These are phyloP conservation scores for Hippophae rhamnoides DNA, from an alignment of 306 rosid species.

Conservation along the genomic window DNA sequence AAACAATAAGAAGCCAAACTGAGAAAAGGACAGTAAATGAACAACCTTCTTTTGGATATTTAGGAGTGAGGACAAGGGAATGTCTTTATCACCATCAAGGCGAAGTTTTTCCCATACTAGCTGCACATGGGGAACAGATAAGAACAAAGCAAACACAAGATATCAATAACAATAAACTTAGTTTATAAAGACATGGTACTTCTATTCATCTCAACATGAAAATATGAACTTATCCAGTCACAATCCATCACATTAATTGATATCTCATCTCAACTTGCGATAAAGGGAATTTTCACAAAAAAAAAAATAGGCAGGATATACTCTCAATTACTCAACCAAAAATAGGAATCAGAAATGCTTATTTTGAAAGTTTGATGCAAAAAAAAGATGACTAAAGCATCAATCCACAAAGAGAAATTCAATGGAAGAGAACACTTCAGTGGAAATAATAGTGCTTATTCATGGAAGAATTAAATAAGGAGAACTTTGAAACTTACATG, in stretches of 20 bases:
- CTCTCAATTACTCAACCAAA: conserved; percentile 23
- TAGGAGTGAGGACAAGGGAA: conserved; percentile 21
- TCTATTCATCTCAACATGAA: too few species aligned
- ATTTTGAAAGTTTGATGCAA: neutral
- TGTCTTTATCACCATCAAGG: conserved; percentile 46
- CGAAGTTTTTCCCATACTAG: conserved; percentile 30
- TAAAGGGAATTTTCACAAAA: too few species aligned
- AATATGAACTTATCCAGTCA: too few species aligned
- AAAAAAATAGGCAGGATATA: conserved; percentile 18
- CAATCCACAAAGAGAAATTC: too few species aligned
- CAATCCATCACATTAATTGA: too few species aligned
- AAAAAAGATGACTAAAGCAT: too few species aligned
- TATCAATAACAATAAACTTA: conserved; percentile 29
- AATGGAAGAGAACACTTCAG: too few species aligned
- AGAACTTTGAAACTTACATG: conserved; percentile 6
- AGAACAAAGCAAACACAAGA: conserved; percentile 29
- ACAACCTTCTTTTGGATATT: conserved; percentile 44
- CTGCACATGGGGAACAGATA: conserved; percentile 60
- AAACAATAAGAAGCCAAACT: conserved; percentile 14
- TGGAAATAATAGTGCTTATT: too few species aligned
- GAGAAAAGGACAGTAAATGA: conserved; percentile 32
- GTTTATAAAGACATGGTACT: conserved; percentile 9
- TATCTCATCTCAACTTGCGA: too few species aligned
- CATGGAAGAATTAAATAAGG: too few species aligned
- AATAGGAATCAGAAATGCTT: conserved; percentile 16